Conservation (phyloP, 352 stramenopile species). For the Sclerospora graminicola region DNA sequence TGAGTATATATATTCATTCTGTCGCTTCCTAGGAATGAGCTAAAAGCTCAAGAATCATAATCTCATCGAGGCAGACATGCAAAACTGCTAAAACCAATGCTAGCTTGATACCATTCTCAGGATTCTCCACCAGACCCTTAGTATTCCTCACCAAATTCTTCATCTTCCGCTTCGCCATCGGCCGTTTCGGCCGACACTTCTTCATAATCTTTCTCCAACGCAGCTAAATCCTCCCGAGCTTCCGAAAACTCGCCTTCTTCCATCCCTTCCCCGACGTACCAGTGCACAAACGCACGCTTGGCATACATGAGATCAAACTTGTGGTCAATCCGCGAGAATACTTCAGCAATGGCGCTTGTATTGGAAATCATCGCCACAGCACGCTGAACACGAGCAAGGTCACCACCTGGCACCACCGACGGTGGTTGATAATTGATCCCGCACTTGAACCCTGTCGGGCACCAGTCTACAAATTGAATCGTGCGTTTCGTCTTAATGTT, state of each 20-base stretch:
- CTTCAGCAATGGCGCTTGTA: slow-evolving; percentile 94
- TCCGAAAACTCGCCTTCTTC: slow-evolving; percentile 99
- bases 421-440: slow-evolving; percentile 58
- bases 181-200: slow-evolving; percentile 97
- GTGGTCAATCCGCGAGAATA: slow-evolving; percentile 22
- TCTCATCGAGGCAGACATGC: no score
- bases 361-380: slow-evolving; percentile 99
- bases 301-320: slow-evolving; percentile 26
- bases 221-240: slow-evolving; percentile 91
- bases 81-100: neutral
- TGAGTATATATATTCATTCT: no score
- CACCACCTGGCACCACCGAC: slow-evolving; percentile 92
- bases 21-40: slow-evolving; percentile 2
- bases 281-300: slow-evolving; percentile 96
- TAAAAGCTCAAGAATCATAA: neutral
- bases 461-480: slow-evolving; percentile 99
- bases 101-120: neutral
- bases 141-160: slow-evolving; percentile 89
- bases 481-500: slow-evolving; percentile 99
- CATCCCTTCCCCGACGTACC: slow-evolving; percentile 99
- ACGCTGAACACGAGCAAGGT: slow-evolving; percentile 95
- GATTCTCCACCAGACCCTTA: no score
- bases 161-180: slow-evolving; percentile 94
- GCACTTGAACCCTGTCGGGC: slow-evolving; percentile 98
- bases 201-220: slow-evolving; percentile 95